Evolutionary conservation across 2,329 filamentous ascomycete genomes (phyloP).

Genomic region (Rhinocladiella mackenziei): DNA sequence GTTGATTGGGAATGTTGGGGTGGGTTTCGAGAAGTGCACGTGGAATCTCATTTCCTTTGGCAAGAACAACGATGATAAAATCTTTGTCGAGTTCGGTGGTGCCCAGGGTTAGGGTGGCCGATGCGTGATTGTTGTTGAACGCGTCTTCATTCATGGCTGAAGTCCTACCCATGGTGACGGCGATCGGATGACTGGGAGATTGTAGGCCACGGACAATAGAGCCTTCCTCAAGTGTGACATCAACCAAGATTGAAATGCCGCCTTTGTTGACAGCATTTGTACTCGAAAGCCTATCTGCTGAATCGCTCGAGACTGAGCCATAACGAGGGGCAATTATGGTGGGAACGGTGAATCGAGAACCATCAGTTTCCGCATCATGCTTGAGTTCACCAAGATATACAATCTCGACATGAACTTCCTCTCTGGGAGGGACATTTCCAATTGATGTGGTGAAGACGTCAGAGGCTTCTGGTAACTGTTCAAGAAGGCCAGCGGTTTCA

Average conservation of each 20-base stretch:
- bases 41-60: conserved; percentile 58
- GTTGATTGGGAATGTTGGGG: conserved; percentile 56
- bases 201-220: conserved; percentile 59
- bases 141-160: conserved; percentile 43
- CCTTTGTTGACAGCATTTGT: conserved; percentile 26
- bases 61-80: conserved; percentile 62
- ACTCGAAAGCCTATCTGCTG: conserved; percentile 1
- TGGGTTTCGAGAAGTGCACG: conserved; percentile 64
- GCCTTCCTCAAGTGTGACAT: conserved; percentile 55
- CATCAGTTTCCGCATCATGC: conserved; percentile 65
- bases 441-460: conserved; percentile 67
- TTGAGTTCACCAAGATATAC: conserved; percentile 67
- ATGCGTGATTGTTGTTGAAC: conserved; percentile 57
- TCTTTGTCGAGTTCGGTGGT: conserved; percentile 57
- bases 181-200: conserved; percentile 65
- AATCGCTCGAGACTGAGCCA: conserved; percentile 36
- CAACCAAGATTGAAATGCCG: conserved; percentile 55
- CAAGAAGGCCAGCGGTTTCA: conserved; percentile 61
- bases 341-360: conserved; percentile 65
- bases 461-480: conserved; percentile 56
- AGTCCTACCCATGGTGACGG: conserved; percentile 59
- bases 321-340: conserved; percentile 65
- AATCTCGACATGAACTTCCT: conserved; percentile 57
- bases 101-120: conserved; percentile 55
- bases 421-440: conserved; percentile 61